Percentiles rank a stretch among this genome's conserved stretches.
Conservation (phyloP, 2,329 filamentous ascomycete genomes). For the Hypoxylon sp. region DNA sequence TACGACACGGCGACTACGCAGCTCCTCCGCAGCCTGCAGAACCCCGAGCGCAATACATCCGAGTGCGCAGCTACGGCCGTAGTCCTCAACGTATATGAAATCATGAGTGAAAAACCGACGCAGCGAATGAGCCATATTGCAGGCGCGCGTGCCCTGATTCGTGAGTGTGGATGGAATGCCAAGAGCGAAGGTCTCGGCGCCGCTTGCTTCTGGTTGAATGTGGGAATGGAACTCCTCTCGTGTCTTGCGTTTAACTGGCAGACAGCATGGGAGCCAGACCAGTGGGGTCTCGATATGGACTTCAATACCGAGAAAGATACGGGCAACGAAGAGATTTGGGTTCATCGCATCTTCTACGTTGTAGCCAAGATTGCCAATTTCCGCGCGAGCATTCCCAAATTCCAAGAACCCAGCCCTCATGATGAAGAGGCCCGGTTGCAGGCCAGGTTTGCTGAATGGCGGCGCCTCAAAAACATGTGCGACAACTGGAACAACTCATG, state of each 20-base stretch:
- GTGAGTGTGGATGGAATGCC: constrained; percentile 89
- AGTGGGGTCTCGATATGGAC: constrained; percentile 86
- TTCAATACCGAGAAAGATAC: constrained; percentile 54
- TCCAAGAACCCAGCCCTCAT: constrained; percentile 65
- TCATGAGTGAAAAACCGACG: constrained; percentile 83
- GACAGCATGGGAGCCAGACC: constrained; percentile 86
- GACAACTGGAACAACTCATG: constrained; percentile 82
- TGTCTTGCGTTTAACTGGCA: constrained; percentile 89
- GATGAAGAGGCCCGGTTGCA: constrained; percentile 71
- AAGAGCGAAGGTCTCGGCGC: constrained; percentile 79
- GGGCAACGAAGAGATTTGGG: constrained; percentile 83
- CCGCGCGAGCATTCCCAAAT: constrained; percentile 71
- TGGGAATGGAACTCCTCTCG: constrained; percentile 87
- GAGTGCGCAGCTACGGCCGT: constrained; percentile 89
- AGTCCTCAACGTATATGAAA: constrained; percentile 90
- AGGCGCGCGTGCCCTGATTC: constrained; percentile 83
- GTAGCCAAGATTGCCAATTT: constrained; percentile 89
- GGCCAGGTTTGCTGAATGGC: constrained; percentile 78
- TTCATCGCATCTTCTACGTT: constrained; percentile 87
- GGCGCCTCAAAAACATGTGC: constrained; percentile 78
- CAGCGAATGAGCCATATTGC: constrained; percentile 91
- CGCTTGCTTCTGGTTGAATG: constrained; percentile 94
- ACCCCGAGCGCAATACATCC: constrained; percentile 82
- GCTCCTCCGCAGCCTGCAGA: constrained; percentile 78
- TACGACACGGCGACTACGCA: constrained; percentile 86